phyloP scores from a whole-genome alignment of 2,329 filamentous ascomycete genomes.

The Penicillium sp. region DNA sequence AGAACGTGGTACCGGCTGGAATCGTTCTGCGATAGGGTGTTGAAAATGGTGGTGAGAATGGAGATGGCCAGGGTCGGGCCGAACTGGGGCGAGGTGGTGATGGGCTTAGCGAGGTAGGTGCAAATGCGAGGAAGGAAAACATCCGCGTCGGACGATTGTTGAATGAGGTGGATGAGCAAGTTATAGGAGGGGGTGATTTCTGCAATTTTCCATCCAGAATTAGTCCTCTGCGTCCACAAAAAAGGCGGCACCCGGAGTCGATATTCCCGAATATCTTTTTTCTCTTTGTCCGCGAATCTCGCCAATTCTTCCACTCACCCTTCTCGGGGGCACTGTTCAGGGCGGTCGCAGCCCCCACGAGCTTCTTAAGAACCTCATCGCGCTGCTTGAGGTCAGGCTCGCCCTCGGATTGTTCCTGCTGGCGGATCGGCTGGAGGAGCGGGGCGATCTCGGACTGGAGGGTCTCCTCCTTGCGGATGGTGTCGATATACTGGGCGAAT shows the following conservation, averaged over 20 bases:
- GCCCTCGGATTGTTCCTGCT: slow-evolving; percentile 52
- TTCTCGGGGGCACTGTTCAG: slow-evolving; percentile 88
- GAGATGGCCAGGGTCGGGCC: slow-evolving; percentile 81
- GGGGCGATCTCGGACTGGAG: slow-evolving; percentile 64
- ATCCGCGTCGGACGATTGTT: slow-evolving; percentile 78
- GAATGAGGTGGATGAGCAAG: slow-evolving; percentile 86
- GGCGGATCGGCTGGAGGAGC: slow-evolving; percentile 55
- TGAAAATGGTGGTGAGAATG: slow-evolving; percentile 93
- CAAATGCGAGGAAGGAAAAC: slow-evolving; percentile 85
- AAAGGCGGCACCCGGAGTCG: background rate
- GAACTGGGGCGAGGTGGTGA: slow-evolving; percentile 79
- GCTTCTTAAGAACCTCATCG: slow-evolving; percentile 82
- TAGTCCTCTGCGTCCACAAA: slow-evolving; percentile 11
- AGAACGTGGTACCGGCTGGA: slow-evolving; percentile 86
- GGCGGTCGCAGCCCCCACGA: slow-evolving; percentile 71
- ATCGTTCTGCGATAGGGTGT: slow-evolving; percentile 73
- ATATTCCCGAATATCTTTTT: slow-evolving; percentile 7
- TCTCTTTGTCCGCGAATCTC: slow-evolving; percentile 11
- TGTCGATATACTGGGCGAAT: slow-evolving; percentile 89
- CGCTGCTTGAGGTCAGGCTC: slow-evolving; percentile 58
- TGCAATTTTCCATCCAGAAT: slow-evolving; percentile 35
- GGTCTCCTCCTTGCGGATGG: slow-evolving; percentile 62
- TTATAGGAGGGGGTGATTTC: slow-evolving; percentile 96
- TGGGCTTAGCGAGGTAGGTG: slow-evolving; percentile 79
- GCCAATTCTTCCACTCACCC: slow-evolving; percentile 43